Evolutionary conservation across 345 rosid species (phyloP), one percentile per base, ranked within the genome.

Genomic region (Brassica rapa): DNA sequence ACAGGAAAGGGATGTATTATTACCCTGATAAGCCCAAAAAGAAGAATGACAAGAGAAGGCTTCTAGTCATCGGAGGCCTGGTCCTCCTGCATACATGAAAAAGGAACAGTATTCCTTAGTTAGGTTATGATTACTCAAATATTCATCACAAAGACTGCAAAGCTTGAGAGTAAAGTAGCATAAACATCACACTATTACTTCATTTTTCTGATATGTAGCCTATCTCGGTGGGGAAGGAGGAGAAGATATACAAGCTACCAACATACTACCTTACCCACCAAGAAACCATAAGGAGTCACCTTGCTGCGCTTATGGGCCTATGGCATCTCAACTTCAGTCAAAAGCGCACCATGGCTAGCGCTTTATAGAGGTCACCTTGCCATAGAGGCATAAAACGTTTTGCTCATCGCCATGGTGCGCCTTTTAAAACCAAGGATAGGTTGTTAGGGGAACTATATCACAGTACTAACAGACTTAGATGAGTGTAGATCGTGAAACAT

Each of bases 1-100:
- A 78, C 33, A 10, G 46, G 68, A 64, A 5, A 29, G 11, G 73
- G 29, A 79, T 11, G 60, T 12, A 39, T 24, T 79, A 86, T 88
- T 76, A 93, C 99, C 99, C 99, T 6, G 88, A 84, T 72, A 95
- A 83, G 64, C 99, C 99, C 76, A 95, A 90, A 72, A 93, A 93
- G 88, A 93, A 87, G 80, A 95, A 87, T 3, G 98, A 87, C 63
- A 89, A 8, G 24, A 93, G 84, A 25, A 95, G 80, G 64, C 84
- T 86, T 80, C 85, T 86, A 29, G 85, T 93, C 89, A 91, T 73
- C 29, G 97, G 99, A 53, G 83, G 87, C 78, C 94, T 89, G 75
- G 81, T 87, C 80, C 87, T 87, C 80, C 99, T 95, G 72, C 84
- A 85, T 59, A 62, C 55, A 83, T 62, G 21, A 72, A 84, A 77